Conservation (phyloP, 2,329 filamentous ascomycete species). For the Coniochaeta prunicola region DNA sequence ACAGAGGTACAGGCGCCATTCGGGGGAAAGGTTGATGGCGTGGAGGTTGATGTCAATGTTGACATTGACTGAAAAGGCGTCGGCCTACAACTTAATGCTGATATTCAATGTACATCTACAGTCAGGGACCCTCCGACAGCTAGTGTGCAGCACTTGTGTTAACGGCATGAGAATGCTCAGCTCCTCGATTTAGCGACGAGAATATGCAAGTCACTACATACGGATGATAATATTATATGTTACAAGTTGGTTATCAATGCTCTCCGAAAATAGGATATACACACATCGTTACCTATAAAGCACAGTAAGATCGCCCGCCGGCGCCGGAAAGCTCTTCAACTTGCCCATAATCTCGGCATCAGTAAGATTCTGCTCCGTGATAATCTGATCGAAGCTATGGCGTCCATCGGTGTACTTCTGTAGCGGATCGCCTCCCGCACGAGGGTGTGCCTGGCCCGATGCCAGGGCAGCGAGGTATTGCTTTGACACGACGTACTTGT, state of each 20-base stretch:
- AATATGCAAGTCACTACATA: not conserved
- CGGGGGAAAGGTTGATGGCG: not conserved
- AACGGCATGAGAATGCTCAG: too few relatives aligned
- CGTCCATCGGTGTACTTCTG: slow-evolving; percentile 66
- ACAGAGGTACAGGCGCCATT: not conserved
- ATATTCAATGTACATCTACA: not conserved
- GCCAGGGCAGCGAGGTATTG: slow-evolving; percentile 51
- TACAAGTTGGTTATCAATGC: too few relatives aligned
- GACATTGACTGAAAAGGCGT: not conserved
- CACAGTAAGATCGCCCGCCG: slow-evolving; percentile 45
- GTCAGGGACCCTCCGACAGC: not conserved
- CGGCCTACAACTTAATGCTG: too few relatives aligned
- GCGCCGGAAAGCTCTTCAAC: slow-evolving; percentile 49
- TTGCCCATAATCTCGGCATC: slow-evolving; percentile 64
- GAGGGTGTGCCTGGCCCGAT: slow-evolving; percentile 40
- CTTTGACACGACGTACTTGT: slow-evolving; percentile 77
- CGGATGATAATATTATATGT: too few relatives aligned
- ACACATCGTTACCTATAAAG: slow-evolving; percentile 40
- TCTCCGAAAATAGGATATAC: too few relatives aligned
- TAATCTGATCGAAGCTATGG: slow-evolving; percentile 76
- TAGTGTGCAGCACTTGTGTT: not conserved
- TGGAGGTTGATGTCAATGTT: not conserved
- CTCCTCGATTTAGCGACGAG: not conserved
- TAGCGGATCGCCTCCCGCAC: slow-evolving; percentile 41
- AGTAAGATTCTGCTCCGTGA: slow-evolving; percentile 64